Evolutionary conservation across 2,329 filamentous ascomycete genomes (phyloP), one percentile per base, ranked within the genome.

Genomic region (Lasiodiplodia hormozganensis): DNA sequence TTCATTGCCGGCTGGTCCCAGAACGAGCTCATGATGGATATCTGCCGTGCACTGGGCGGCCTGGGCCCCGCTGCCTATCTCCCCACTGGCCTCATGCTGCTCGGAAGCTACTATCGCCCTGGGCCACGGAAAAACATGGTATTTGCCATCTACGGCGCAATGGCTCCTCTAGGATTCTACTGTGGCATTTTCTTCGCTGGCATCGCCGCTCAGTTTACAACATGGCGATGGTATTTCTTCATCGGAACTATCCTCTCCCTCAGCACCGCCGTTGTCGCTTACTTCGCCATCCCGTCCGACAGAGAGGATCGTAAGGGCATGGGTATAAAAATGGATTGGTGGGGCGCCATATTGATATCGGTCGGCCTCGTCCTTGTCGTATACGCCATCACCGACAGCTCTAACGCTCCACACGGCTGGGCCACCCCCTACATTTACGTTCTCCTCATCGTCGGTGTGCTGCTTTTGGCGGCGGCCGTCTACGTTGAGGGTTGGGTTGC

Each of bases 401-500:
- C 87, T 0, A 86, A 90, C 74, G 90, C 89, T 0, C 85, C 88
- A 0, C 74, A 87, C 7, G 86, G 88, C 2, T 94, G 91, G 90
- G 80, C 75, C 21, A 91, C 89, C 0, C 88, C 89, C 1, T 91
- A 92, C 71, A 88, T 94, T 51, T 86, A 86, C 64, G 80, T 88
- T 7, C 86, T 87, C 0, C 84, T 93, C 57, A 79, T 88, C 4
- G 52, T 89, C 1, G 91, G 91, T 0, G 76, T 85, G 1, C 67
- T 91, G 0, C 74, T 90, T 4, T 81, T 94, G 1, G 78, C 77
- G 1, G 78, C 80, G 0, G 86, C 89, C 2, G 82, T 88, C 6
- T 92, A 92, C 69, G 82, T 93, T 2, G 89, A 94, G 79, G 88
- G 88, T 0, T 91, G 87, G 86, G 83, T 91, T 0, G 86, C 89